phyloP scores from a whole-genome alignment of 352 stramenopile genomes.

The Globisporangium rhizosaccharum region DNA sequence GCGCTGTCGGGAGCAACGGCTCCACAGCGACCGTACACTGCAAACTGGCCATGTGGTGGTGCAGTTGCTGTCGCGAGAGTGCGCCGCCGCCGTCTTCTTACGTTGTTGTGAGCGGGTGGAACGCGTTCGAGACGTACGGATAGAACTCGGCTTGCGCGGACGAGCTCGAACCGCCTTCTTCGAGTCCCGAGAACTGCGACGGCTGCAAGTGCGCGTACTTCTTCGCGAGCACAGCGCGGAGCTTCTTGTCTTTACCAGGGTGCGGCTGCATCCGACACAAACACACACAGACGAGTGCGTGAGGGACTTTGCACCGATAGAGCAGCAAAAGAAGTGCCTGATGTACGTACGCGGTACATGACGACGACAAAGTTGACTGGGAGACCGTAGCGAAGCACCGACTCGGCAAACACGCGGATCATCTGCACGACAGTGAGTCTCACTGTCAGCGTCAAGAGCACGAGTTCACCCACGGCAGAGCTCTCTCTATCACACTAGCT shows the following conservation, averaged over 20 bases:
- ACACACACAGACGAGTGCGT: background rate
- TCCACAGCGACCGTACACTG: too few relatives aligned
- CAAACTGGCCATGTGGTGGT: too few relatives aligned
- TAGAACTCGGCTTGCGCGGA: conserved; percentile 72
- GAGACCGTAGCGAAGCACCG: conserved; percentile 96
- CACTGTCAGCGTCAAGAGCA: background rate
- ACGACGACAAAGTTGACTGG: conserved; percentile 93
- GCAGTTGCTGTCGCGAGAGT: conserved; percentile 8
- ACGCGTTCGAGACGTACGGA: conserved; percentile 79
- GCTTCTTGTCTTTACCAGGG: conserved; percentile 77
- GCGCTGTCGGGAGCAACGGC: too few relatives aligned
- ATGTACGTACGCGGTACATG: conserved; percentile 67
- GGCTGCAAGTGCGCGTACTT: conserved; percentile 85
- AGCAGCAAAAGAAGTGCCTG: background rate
- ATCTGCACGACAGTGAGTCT: conserved; percentile 26
- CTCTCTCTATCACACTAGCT: background rate
- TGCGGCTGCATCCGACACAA: conserved; percentile 39
- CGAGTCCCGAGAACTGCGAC: conserved; percentile 72
- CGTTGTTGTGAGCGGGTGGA: conserved; percentile 47
- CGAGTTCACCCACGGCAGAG: background rate
- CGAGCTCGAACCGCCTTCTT: conserved; percentile 50
- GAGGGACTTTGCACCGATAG: conserved; percentile 1
- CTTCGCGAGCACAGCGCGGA: conserved; percentile 70
- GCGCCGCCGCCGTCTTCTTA: background rate
- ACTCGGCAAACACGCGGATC: conserved; percentile 97